Base-by-base conservation (phyloP, 371 early-diverging fungal species). In the Apophysomyces elegans region DNA sequence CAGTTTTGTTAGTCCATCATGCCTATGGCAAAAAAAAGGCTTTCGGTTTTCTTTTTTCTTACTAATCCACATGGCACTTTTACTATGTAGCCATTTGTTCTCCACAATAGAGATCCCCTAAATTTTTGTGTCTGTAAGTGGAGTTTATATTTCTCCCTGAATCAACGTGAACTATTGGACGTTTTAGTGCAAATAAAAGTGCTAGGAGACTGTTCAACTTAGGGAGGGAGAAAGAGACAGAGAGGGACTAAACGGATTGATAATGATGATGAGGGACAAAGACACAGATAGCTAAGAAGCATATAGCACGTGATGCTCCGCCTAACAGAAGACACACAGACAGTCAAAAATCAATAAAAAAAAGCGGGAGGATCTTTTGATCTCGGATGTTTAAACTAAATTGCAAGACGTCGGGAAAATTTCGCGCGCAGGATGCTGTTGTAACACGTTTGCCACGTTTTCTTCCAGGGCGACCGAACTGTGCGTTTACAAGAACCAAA, bases 371-470 rank as follows among this genome's bases (percentile, higher is more conserved):
- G 41, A 11, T 50, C 21, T 21, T 14, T 4, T 21, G 54, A 50
- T 50, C 54, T 50, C 54, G 54, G 21, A 8, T 50, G 54, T 21
- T 21, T 21, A 47, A 47, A 18, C 1, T 14, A 9, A n/a, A 47
- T 18, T 13, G n/a, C 16, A 21, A 1, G 3, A 26, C 21, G 54
- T 50, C 54, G 54, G 54, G n/a, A 50, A 18, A 21, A 7, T 50
- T 50, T 26, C 54, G 54, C 54, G 54, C 54, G 21, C 54, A 26
- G 6, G 54, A 50, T 50, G 54, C 6, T 21, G 54, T 50, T 50
- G 21, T 21, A 50, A 5, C 54, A 18, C 5, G 54, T 50, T n/a
- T 21, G 54, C 54, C 54, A 50, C 54, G 54, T 50, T 50, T 50
- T 47, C 8, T 21, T 18, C 9, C 21, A 50, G 9, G n/a, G 9